These are phyloP conservation scores for Penicillium sp. DNA, from an alignment of 2,329 filamentous ascomycete species.

Conservation along the genomic window DNA sequence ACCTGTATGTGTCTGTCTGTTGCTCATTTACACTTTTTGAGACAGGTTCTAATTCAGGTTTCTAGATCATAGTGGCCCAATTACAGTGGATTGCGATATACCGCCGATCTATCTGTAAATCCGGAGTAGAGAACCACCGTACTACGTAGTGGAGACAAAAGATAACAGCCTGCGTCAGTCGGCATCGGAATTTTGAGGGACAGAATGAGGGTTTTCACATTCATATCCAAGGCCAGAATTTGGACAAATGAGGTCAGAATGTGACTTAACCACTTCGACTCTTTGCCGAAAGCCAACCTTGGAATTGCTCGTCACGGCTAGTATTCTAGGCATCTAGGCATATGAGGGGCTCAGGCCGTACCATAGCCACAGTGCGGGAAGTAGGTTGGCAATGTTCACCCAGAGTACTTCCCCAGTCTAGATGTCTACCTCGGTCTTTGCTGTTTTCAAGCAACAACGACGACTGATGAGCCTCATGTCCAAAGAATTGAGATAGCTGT, in stretches of 20 bases:
- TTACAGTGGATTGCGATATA: neutral
- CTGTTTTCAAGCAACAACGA: too few relatives aligned
- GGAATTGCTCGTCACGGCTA: neutral
- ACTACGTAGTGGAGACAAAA: neutral
- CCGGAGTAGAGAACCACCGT: neutral
- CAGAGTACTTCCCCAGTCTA: too few relatives aligned
- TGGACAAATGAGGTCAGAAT: neutral
- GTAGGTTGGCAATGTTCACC: neutral
- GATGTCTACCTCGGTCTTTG: too few relatives aligned
- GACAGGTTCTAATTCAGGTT: neutral
- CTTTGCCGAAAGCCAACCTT: neutral
- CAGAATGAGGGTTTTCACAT: neutral
- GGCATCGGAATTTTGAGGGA: neutral
- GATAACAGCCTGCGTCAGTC: neutral
- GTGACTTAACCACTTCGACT: neutral
- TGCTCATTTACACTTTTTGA: neutral
- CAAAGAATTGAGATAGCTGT: too few relatives aligned
- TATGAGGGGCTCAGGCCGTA: conserved; percentile 3
- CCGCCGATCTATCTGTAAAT: neutral
- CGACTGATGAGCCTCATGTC: too few relatives aligned
- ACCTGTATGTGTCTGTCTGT: neutral
- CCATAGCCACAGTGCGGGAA: neutral
- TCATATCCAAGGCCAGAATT: neutral
- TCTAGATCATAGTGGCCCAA: neutral
- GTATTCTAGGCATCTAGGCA: neutral